Conservation (phyloP, 441 rosid species). For the Gossypium lobatum region DNA sequence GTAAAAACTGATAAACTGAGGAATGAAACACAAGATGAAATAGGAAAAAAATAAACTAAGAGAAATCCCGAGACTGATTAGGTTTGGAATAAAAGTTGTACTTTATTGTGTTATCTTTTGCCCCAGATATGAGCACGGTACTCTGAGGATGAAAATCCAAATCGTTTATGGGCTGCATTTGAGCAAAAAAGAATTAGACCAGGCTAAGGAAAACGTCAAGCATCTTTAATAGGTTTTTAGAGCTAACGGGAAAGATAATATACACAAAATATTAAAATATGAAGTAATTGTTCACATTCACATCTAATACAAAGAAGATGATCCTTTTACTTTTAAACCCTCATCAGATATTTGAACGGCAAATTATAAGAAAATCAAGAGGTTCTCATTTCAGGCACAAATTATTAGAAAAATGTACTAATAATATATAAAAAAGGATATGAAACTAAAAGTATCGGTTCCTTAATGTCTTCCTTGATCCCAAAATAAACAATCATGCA, state of each 20-base stretch:
- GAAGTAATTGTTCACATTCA: not conserved
- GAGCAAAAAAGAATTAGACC: constrained; percentile 17
- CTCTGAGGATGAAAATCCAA: constrained; percentile 85
- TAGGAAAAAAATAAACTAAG: not conserved
- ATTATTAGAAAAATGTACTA: not conserved
- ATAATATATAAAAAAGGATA: not conserved
- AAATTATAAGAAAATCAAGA: not conserved
- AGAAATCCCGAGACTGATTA: not conserved
- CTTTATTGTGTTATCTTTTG: constrained; percentile 84
- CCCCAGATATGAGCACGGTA: constrained; percentile 60
- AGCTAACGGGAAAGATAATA: not conserved
- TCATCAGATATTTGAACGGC: not conserved
- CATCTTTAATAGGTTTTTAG: constrained; percentile 9
- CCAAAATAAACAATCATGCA: not conserved
- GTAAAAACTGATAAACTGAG: not conserved
- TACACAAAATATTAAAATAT: not conserved
- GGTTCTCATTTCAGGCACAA: not conserved
- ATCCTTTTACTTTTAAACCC: constrained; percentile 4
- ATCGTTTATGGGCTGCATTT: constrained; percentile 71
- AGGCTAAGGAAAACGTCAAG: constrained; percentile 1
- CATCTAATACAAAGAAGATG: not conserved
- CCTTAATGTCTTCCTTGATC: not conserved
- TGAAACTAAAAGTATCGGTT: not conserved
- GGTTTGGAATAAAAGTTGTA: constrained; percentile 21
- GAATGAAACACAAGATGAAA: not conserved